Conservation (phyloP, 306 rosid species). For the Inga oerstediana region DNA sequence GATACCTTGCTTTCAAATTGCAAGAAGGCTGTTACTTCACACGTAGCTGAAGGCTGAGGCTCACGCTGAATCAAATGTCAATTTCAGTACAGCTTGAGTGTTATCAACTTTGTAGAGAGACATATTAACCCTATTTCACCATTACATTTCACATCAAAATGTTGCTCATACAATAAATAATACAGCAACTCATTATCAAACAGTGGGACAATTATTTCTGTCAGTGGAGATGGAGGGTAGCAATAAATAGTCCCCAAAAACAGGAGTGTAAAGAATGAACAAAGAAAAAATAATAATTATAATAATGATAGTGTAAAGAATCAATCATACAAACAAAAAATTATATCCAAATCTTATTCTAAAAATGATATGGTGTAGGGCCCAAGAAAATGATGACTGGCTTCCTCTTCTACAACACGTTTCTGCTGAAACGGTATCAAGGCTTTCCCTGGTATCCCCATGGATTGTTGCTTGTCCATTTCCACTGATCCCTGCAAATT, state of each 20-base stretch:
- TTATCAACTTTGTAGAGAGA: not conserved
- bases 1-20: not conserved
- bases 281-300: not conserved
- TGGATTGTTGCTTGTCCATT: slow-evolving; percentile 82
- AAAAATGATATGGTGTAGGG: slow-evolving; percentile 14
- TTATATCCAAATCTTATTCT: slow-evolving; percentile 14
- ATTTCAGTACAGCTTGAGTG: not conserved
- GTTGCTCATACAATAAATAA: not conserved
- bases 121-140: not conserved
- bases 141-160: slow-evolving; percentile 9
- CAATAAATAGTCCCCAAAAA: not conserved
- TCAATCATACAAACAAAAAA: slow-evolving; percentile 13
- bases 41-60: not conserved
- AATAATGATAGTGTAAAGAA: slow-evolving; percentile 11
- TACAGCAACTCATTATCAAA: not conserved
- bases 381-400: not conserved
- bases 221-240: not conserved
- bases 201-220: not conserved
- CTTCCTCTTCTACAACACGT: not conserved
- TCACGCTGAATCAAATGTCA: not conserved
- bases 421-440: not conserved
- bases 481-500: slow-evolving; percentile 95
- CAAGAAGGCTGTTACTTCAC: not conserved
- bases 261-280: not conserved
- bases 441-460: slow-evolving; percentile 63